Conservation (phyloP, 2,329 filamentous ascomycete species). For the Tothia fuscella region DNA sequence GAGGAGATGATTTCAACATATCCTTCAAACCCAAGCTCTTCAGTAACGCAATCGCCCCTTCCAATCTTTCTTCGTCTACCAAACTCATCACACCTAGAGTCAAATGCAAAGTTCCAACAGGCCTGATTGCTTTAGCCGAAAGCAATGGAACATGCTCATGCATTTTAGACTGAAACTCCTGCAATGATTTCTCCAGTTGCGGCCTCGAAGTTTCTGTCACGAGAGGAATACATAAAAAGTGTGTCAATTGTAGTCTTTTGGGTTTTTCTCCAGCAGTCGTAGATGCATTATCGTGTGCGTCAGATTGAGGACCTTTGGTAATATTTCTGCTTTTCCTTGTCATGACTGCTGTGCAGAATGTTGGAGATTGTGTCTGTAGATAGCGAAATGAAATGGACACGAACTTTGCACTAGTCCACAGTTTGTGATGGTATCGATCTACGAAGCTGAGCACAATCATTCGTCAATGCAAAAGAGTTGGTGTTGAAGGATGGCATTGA, state of each 20-base stretch:
- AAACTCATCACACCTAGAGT: slow-evolving; percentile 82
- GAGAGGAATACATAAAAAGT: slow-evolving; percentile 68
- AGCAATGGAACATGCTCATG: slow-evolving; percentile 36
- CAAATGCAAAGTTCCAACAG: slow-evolving; percentile 69
- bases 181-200: slow-evolving; percentile 53
- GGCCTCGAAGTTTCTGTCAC: slow-evolving; percentile 47
- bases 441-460: too few relatives aligned
- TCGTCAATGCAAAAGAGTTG: too few relatives aligned
- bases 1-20: slow-evolving; percentile 26
- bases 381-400: too few relatives aligned
- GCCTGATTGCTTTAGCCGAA: slow-evolving; percentile 57
- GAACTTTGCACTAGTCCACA: too few relatives aligned
- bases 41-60: slow-evolving; percentile 18
- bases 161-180: slow-evolving; percentile 40
- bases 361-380: too few relatives aligned
- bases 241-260: slow-evolving; percentile 40
- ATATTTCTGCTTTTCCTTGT: neutral
- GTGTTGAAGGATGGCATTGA: too few relatives aligned
- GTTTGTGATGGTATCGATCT: too few relatives aligned
- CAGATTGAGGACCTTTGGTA: neutral
- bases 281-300: neutral
- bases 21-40: slow-evolving; percentile 31
- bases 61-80: neutral
- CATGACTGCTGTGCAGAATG: too few relatives aligned
- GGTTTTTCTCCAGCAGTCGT: slow-evolving; percentile 13